These are phyloP conservation scores for Nakaseomyces glabratus DNA, from an alignment of 1,139 yeast genomes.

Conservation along the genomic window DNA sequence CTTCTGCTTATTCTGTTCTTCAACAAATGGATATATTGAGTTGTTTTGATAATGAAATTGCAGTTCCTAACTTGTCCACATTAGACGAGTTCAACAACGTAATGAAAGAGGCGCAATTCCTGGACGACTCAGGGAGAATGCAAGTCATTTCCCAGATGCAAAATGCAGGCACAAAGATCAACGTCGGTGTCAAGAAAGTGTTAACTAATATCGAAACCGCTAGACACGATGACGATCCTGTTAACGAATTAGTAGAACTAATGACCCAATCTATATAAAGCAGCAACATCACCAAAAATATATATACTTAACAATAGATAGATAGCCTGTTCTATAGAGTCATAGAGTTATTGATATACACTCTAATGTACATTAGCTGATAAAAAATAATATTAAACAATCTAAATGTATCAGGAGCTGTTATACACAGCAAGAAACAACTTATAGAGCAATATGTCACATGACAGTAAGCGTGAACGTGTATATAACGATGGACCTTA, in stretches of 20 bases:
- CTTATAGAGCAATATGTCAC: too few relatives aligned
- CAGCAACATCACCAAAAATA: too few relatives aligned
- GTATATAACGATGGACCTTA: too few relatives aligned
- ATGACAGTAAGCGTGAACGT: too few relatives aligned
- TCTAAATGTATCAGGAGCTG: too few relatives aligned
- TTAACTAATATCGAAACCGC: slow-evolving; percentile 81
- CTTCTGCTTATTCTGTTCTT: slow-evolving; percentile 72
- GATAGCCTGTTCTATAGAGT: too few relatives aligned
- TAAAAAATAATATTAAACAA: too few relatives aligned
- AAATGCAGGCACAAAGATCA: slow-evolving; percentile 40
- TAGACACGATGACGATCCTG: slow-evolving; percentile 54
- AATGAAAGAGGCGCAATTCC: slow-evolving; percentile 58
- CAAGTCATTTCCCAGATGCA: slow-evolving; percentile 47
- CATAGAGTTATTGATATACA: too few relatives aligned
- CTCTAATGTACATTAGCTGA: too few relatives aligned
- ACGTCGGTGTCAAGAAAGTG: slow-evolving; percentile 76
- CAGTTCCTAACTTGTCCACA: slow-evolving; percentile 64
- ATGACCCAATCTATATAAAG: slow-evolving; percentile 31
- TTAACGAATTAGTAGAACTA: slow-evolving; percentile 51
- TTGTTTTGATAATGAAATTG: slow-evolving; percentile 75
- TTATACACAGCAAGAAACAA: too few relatives aligned
- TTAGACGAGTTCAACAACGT: slow-evolving; percentile 63
- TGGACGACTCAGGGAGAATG: slow-evolving; percentile 45
- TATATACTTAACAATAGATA: too few relatives aligned
- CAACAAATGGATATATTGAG: slow-evolving; percentile 78